A percentile compares a stretch with the other conserved stretches of the same genome.
Evolutionary conservation across 208 protist genomes (phyloP).

Genomic region (Trypanosoma melophagium): DNA sequence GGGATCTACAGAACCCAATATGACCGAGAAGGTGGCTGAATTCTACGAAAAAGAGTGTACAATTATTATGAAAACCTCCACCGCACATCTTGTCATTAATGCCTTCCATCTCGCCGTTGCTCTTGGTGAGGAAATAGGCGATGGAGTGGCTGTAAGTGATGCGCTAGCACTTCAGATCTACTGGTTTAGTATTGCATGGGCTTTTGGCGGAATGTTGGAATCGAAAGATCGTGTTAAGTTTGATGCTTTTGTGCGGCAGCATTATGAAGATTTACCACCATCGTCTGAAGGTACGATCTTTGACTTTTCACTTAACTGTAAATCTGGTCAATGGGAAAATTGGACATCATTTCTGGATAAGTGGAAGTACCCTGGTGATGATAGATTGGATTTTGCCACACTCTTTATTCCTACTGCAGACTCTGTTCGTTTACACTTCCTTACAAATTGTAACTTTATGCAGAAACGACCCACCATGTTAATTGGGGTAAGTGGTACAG

Average conservation of each 20-base stretch:
- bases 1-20: conserved; percentile 35
- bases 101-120: conserved; percentile 90
- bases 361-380: conserved; percentile 93
- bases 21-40: conserved; percentile 70
- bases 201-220: conserved; percentile 95
- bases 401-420: conserved; percentile 97
- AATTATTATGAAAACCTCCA: conserved; percentile 84
- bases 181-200: conserved; percentile 94
- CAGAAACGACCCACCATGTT: conserved; percentile 87
- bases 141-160: conserved; percentile 75
- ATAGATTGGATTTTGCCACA: conserved; percentile 91
- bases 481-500: conserved; percentile 93
- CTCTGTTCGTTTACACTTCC: conserved; percentile 93
- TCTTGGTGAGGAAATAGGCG: conserved; percentile 83
- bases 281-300: conserved; percentile 84
- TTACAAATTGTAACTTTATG: conserved; percentile 88
- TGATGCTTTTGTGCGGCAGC: conserved; percentile 86
- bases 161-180: conserved; percentile 91
- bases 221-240: conserved; percentile 92
- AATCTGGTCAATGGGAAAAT: conserved; percentile 85
- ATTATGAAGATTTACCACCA: conserved; percentile 59
- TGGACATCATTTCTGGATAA: conserved; percentile 87
- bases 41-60: conserved; percentile 91
- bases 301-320: conserved; percentile 94
- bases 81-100: conserved; percentile 88